Conservation (phyloP, 768 basidiomycete species). For the Lactarius tabidus region DNA sequence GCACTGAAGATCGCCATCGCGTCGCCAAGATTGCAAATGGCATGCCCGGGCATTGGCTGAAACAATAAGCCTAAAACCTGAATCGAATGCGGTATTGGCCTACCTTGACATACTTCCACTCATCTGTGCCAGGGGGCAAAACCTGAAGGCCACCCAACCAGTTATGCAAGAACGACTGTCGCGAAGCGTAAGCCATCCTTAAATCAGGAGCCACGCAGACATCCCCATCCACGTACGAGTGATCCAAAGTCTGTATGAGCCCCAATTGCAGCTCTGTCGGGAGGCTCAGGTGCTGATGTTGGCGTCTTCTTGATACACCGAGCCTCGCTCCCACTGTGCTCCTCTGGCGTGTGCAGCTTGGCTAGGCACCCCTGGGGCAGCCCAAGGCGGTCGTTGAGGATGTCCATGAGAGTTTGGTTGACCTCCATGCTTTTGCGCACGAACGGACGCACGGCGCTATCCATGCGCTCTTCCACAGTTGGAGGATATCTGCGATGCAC, state of each 20-base stretch:
- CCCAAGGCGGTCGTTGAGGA: conserved; percentile 34
- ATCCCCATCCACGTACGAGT: conserved; percentile 10
- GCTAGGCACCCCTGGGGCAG: conserved; percentile 33
- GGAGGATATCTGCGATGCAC: conserved; percentile 35
- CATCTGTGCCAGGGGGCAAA: neutral
- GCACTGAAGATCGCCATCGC: conserved; percentile 33
- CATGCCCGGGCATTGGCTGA: conserved; percentile 33
- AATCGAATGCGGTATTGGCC: neutral
- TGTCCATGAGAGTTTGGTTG: conserved; percentile 31
- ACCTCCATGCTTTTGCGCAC: conserved; percentile 32
- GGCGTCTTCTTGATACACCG: conserved; percentile 32
- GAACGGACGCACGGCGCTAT: conserved; percentile 30
- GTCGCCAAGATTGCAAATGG: conserved; percentile 36
- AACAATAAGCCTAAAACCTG: neutral
- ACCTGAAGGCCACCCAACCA: conserved; percentile 10
- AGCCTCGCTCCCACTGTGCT: conserved; percentile 34
- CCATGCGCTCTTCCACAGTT: conserved; percentile 32
- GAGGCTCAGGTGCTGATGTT: conserved; percentile 28
- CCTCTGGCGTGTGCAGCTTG: conserved; percentile 29
- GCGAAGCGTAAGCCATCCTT: neutral
- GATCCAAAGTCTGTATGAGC: conserved; percentile 39
- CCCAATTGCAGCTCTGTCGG: conserved; percentile 33
- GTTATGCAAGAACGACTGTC: conserved; percentile 5
- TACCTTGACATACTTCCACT: conserved; percentile 13
- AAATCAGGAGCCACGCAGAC: neutral